phyloP scores from a whole-genome alignment of 495 filamentous ascomycete species.

The Oidiodendron maius region DNA sequence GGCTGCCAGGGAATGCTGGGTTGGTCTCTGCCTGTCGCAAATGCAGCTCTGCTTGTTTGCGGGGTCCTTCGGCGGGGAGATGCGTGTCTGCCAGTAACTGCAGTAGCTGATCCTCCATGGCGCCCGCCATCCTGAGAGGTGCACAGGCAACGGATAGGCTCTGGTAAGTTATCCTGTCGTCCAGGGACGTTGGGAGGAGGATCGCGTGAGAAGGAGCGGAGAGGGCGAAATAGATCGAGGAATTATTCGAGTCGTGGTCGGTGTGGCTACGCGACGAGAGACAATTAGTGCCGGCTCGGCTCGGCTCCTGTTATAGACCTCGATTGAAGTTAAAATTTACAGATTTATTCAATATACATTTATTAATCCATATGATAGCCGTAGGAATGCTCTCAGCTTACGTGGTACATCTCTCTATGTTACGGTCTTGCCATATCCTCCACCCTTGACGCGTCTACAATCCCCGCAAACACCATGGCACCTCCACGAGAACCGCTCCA shows the following conservation, averaged over 20 bases:
- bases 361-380: no score
- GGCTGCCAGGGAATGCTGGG: conserved; percentile 65
- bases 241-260: no score
- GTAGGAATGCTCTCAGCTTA: neutral
- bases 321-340: no score
- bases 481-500: conserved; percentile 11
- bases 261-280: no score
- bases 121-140: conserved; percentile 10
- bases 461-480: conserved; percentile 8
- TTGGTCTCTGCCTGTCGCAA: conserved; percentile 58
- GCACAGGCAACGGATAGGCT: no score
- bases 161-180: no score
- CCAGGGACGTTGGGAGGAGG: neutral
- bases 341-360: no score
- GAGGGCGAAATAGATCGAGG: no score
- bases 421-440: neutral
- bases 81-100: conserved; percentile 77
- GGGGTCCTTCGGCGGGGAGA: conserved; percentile 56
- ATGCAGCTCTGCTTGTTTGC: conserved; percentile 75
- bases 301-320: no score
- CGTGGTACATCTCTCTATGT: neutral
- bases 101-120: conserved; percentile 69
- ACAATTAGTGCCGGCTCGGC: no score
- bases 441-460: neutral
- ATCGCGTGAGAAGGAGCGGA: neutral